These are phyloP conservation scores for Phytophthora pinifolia DNA, from an alignment of 352 stramenopile genomes.

Conservation along the genomic window DNA sequence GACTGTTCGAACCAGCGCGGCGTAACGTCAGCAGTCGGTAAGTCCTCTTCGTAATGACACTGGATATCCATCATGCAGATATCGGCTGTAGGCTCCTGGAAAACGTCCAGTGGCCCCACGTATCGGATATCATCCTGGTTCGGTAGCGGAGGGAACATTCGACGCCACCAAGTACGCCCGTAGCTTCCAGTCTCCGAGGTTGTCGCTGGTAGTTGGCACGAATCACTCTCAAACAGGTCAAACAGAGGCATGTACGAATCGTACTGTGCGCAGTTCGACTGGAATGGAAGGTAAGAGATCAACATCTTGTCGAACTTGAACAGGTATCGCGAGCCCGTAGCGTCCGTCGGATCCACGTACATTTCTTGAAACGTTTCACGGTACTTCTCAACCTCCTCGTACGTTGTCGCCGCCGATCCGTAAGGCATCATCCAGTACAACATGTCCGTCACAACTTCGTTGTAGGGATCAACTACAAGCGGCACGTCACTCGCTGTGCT, in stretches of 20 bases:
- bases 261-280: slow-evolving; percentile 96
- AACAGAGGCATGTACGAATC: slow-evolving; percentile 96
- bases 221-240: slow-evolving; percentile 90
- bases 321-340: slow-evolving; percentile 44
- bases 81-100: slow-evolving; percentile 89
- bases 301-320: slow-evolving; percentile 85
- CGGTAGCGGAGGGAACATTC: slow-evolving; percentile 80
- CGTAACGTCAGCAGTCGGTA: slow-evolving; percentile 86
- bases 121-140: slow-evolving; percentile 95
- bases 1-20: slow-evolving; percentile 96
- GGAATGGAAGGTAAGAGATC: slow-evolving; percentile 95
- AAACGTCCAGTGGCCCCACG: slow-evolving; percentile 89
- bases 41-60: slow-evolving; percentile 94
- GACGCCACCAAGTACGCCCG: slow-evolving; percentile 71
- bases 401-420: slow-evolving; percentile 64
- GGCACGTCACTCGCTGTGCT: slow-evolving; percentile 42
- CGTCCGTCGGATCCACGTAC: slow-evolving; percentile 54
- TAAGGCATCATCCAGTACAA: slow-evolving; percentile 79
- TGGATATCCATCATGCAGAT: slow-evolving; percentile 88
- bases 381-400: slow-evolving; percentile 92
- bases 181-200: slow-evolving; percentile 67
- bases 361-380: slow-evolving; percentile 95
- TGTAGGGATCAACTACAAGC: slow-evolving; percentile 73
- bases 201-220: slow-evolving; percentile 88
- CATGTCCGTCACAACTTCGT: slow-evolving; percentile 50